These are phyloP conservation scores for Discostella stelligeroides DNA, from an alignment of 108 stramenopile genomes.

Conservation along the genomic window DNA sequence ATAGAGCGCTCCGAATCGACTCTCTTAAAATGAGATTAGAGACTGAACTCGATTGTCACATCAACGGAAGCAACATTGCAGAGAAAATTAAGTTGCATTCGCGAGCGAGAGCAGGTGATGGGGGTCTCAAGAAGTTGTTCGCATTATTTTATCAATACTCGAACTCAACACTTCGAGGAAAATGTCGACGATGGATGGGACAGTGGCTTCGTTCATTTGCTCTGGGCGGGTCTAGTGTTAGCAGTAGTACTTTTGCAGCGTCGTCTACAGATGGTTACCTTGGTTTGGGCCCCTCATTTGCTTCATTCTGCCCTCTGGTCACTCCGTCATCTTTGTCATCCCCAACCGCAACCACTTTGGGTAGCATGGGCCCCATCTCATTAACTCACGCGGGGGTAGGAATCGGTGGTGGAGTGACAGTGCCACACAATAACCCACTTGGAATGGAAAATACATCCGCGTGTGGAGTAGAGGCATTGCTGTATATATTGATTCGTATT, in stretches of 20 bases:
- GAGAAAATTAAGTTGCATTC: too few relatives aligned
- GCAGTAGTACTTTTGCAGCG: too few relatives aligned
- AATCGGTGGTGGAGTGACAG: too few relatives aligned
- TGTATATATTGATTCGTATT: slow-evolving; percentile 61
- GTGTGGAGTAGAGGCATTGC: slow-evolving; percentile 58
- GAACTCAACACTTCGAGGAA: slow-evolving; percentile 34
- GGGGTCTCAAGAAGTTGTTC: slow-evolving; percentile 15
- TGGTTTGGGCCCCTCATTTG: slow-evolving; percentile 36
- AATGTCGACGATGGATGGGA: slow-evolving; percentile 39
- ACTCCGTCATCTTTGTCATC: slow-evolving; percentile 8
- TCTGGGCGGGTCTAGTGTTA: too few relatives aligned
- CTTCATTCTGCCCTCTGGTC: slow-evolving; percentile 34
- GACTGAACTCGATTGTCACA: too few relatives aligned
- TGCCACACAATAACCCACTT: too few relatives aligned
- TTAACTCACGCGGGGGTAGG: background rate
- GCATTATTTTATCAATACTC: slow-evolving; percentile 29
- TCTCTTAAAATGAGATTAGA: too few relatives aligned
- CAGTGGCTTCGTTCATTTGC: slow-evolving; percentile 27
- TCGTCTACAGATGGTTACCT: slow-evolving; percentile 12
- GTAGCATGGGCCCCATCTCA: slow-evolving; percentile 12
- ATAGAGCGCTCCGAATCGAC: too few relatives aligned
- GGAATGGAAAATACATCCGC: slow-evolving; percentile 73
- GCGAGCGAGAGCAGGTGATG: slow-evolving; percentile 15
- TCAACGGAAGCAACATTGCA: too few relatives aligned
- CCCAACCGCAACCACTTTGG: background rate